Evolutionary conservation across 2,329 filamentous ascomycete genomes (phyloP), one percentile per base, ranked within the genome.

Genomic region (Xylariaceae sp.): DNA sequence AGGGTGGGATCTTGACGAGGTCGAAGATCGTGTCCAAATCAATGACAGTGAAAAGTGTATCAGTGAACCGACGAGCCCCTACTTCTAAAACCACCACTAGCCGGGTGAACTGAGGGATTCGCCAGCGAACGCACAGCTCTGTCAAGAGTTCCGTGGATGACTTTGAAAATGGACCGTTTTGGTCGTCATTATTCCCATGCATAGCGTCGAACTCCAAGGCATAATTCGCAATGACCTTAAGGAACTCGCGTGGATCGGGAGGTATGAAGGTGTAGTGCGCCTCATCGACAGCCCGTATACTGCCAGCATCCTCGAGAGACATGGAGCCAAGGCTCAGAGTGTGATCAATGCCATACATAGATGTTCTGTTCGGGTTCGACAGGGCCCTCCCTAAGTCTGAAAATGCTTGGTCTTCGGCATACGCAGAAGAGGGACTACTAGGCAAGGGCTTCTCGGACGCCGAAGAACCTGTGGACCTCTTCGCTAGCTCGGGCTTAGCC

Each of bases 251-350:
- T 19, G 90, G 75, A 44, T 95, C 86, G 21, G 82, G 68, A 19
- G 92, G 92, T 38, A 94, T 93, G 55, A 90, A 98, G 1, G 83
- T 92, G 56, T 90, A 96, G 31, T 80, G 72, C 30, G 78, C 64
- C 46, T 81, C 73, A 43, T 80, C 77, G 11, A 77, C 68, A 19
- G 65, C 55, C 35, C 69, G 63, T 38, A 72, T 70, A 40, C 65
- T 67, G 43, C 63, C 55, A n/a, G 54, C 56, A 17, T 70, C 68
- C 18, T 70, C 70, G 19, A 87, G 59, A 18, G 77, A 79, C 41
- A 92, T 65, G 11, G 74, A 71, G 39, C 75, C 70, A 48, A 88
- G 67, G 50, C 79, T 79, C 32, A 85, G 66, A 5, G 81, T 71
- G 42, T 82, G 76, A 50, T 92, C 86, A 44, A 75, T 66, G 14